phyloP scores from a whole-genome alignment of 2,329 filamentous ascomycete genomes.

The Trichoderma atrobrunneum region DNA sequence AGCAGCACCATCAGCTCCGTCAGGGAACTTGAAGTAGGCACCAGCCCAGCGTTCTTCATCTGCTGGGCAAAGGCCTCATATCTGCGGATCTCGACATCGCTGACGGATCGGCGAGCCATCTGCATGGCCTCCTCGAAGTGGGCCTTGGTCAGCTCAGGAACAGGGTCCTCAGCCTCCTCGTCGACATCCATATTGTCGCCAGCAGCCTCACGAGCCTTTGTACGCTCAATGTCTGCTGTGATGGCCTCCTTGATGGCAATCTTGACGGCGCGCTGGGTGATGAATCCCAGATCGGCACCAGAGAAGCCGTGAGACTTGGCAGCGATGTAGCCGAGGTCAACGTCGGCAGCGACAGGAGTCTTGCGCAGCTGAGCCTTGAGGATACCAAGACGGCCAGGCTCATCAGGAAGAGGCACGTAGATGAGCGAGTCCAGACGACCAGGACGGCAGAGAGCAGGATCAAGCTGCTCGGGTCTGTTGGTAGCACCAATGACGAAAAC shows the following conservation, averaged over 20 bases:
- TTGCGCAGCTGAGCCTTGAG: constrained; percentile 96
- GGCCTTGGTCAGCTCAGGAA: constrained; percentile 90
- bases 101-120: constrained; percentile 88
- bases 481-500: constrained; percentile 99
- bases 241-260: constrained; percentile 99
- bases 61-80: constrained; percentile 99
- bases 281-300: constrained; percentile 98
- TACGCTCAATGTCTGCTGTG: constrained; percentile 78
- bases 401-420: constrained; percentile 94
- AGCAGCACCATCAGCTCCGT: constrained; percentile 63
- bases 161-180: constrained; percentile 83
- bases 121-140: constrained; percentile 99
- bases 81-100: constrained; percentile 92
- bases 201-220: constrained; percentile 82
- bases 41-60: constrained; percentile 97
- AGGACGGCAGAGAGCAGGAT: constrained; percentile 95
- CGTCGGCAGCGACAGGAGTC: constrained; percentile 84
- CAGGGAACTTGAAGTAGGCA: constrained; percentile 97
- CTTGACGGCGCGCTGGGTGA: constrained; percentile 98
- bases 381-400: constrained; percentile 83
- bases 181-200: constrained; percentile 70
- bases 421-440: constrained; percentile 98
- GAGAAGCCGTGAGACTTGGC: constrained; percentile 98
- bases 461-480: constrained; percentile 97
- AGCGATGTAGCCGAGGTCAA: constrained; percentile 88